Evolutionary conservation across 2,329 filamentous ascomycete genomes (phyloP), one percentile per base, ranked within the genome.

Genomic region (Rosellinia necatrix): DNA sequence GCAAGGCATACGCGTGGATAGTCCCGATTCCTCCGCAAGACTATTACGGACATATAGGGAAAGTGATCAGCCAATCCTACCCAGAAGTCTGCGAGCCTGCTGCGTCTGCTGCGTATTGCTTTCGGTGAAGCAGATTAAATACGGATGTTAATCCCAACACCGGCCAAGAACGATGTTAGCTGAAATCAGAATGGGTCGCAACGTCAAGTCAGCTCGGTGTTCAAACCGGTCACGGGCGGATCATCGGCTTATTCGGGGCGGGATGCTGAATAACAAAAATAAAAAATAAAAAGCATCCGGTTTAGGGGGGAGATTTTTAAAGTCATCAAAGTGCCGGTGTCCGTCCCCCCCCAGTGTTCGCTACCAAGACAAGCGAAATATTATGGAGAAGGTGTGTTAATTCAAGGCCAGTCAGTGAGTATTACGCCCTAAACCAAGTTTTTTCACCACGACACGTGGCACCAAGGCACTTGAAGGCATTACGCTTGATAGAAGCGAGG

Each of bases 41-140:
- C 46, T 35, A 49, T 40, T 54, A 19, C 25, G 49, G 43, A 35
- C 49, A 47, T 30, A 44, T 49, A 19, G 40, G 43, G 46, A 58
- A 49, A 54, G 46, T 43, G 29, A 41, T 51, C 51, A 9, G 8
- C 56, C 50, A 30, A 40, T 54, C 13, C 42, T 32, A 34, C 42
- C 21, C 19, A 41, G 19, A n/a, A n/a, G n/a, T n/a, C n/a, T n/a
- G n/a, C n/a, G n/a, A n/a, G n/a, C n/a, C n/a, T 21, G 41, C 21
- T 30, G 24, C n/a, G 49, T 24, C 29, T 15, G 22, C 21, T 29
- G 30, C 30, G 15, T 41, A 25, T 29, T 46, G 17, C 37, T 35
- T 42, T 35, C 44, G 22, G 30, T 41, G n/a, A n/a, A n/a, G n/a
- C n/a, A n/a, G n/a, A n/a, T n/a, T n/a, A n/a, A n/a, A n/a, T n/a